phyloP scores from a whole-genome alignment of 345 rosid genomes.

The Sisymbrium altissimum region DNA sequence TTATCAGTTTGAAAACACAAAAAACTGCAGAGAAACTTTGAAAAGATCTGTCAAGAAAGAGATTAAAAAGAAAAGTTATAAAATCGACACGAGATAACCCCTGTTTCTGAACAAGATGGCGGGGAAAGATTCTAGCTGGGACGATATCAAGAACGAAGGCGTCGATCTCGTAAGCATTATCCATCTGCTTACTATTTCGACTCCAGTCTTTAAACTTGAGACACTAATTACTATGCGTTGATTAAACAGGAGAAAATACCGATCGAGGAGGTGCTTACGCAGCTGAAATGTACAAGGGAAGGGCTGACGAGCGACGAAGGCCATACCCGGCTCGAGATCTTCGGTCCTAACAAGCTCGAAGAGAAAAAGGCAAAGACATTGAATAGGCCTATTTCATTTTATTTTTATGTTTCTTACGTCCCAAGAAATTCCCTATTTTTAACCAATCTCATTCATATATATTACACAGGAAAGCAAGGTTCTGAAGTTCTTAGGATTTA shows the following conservation, averaged over 20 bases:
- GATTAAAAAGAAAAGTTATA: background rate
- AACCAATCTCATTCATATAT: background rate
- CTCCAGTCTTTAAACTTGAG: background rate
- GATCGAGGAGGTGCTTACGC: constrained; percentile 64
- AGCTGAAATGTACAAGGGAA: constrained; percentile 59
- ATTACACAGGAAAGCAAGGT: constrained; percentile 61
- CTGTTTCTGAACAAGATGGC: constrained; percentile 35
- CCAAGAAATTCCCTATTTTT: background rate
- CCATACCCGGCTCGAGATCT: constrained; percentile 54
- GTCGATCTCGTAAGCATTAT: constrained; percentile 45
- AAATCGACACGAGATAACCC: background rate
- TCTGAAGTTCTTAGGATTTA: constrained; percentile 76
- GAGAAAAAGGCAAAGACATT: constrained; percentile 55
- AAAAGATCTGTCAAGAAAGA: constrained; percentile 3
- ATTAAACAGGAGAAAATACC: constrained; percentile 63
- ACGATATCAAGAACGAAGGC: constrained; percentile 56
- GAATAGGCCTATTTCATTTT: background rate
- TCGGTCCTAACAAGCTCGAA: constrained; percentile 83
- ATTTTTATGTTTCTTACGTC: background rate
- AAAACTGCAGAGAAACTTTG: constrained; percentile 9
- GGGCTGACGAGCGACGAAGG: constrained; percentile 69
- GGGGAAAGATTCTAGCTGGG: constrained; percentile 42
- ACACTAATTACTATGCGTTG: background rate
- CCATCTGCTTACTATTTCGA: background rate
- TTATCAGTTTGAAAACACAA: constrained; percentile 22